Evolutionary conservation across 1,139 yeast species (phyloP).

Genomic region (Candida freyschussii): DNA sequence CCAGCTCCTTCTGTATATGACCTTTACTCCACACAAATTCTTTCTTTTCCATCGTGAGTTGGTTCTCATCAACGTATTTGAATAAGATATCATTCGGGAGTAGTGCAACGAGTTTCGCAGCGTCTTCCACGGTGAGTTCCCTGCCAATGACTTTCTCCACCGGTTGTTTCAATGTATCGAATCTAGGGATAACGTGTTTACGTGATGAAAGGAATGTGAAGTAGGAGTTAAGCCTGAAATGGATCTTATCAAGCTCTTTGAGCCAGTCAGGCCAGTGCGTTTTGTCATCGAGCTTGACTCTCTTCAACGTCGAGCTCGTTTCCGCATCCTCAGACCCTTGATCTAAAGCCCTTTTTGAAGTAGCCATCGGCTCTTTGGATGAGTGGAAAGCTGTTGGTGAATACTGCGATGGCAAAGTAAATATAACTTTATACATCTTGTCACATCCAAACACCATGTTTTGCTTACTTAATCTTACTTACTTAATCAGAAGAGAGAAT

Average conservation of each 20-base stretch:
- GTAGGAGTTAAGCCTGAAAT: conserved; percentile 47
- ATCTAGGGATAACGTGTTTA: conserved; percentile 51
- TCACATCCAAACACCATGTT: too few relatives aligned
- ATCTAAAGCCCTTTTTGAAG: too few relatives aligned
- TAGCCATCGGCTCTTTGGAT: too few relatives aligned
- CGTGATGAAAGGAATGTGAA: conserved; percentile 53
- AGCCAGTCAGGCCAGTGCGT: conserved; percentile 27
- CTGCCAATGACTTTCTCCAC: conserved; percentile 41
- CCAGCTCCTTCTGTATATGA: conserved; percentile 41
- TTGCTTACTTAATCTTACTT: too few relatives aligned
- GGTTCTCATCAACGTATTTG: conserved; percentile 73
- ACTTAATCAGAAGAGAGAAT: too few relatives aligned
- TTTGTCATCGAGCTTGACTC: conserved; percentile 1
- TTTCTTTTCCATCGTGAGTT: conserved; percentile 47
- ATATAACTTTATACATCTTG: too few relatives aligned
- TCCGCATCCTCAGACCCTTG: too few relatives aligned
- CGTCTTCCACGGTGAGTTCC: conserved; percentile 40
- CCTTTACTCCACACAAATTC: conserved; percentile 42
- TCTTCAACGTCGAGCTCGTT: too few relatives aligned
- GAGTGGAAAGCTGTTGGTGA: too few relatives aligned
- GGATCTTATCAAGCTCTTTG: conserved; percentile 37
- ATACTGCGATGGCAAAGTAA: too few relatives aligned
- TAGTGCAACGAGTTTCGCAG: conserved; percentile 59
- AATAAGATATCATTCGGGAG: conserved; percentile 66
- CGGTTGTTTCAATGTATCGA: conserved; percentile 43